Base-by-base conservation (phyloP, 352 stramenopile genomes). In the Vaucheria bursata region DNA sequence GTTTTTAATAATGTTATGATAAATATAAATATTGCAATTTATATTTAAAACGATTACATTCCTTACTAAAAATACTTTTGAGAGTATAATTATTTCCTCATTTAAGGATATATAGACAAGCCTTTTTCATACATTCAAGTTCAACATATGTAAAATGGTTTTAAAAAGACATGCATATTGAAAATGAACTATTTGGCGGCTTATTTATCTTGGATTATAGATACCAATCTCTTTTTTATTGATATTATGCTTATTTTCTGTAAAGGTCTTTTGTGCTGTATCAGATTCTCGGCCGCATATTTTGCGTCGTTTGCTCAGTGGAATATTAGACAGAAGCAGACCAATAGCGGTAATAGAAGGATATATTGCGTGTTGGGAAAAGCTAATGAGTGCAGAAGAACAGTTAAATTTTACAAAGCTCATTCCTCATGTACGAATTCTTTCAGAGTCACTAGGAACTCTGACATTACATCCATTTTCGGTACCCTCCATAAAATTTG, bases 291-390 rank as follows among this genome's bases (percentile, higher is more conserved):
- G 77, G 45, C 77, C 71, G 38, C 68, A 36, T 39, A 35, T 81
- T 25, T 65, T 81, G 33, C 68, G 71, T 34, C 31, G 32, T n/a
- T 40, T 81, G 70, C 34, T 81, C 35, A 45, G 52, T 32, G 77
- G 66, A n/a, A 18, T 81, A 32, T 59, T 79, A 25, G 76, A 81
- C 49, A 32, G 76, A 39, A 79, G 8, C 33, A 59, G 72, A 25
- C 45, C 68, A 38, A 45, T 49, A 4, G 37, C 52, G 39, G 52
- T 70, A 39, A 50, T 50, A 40, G 69, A 50, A 52, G 35, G 49
- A 64, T 81, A 81, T 33, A 50, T 81, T 37, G 33, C 38, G 36
- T 39, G 64, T 32, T 81, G 76, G 76, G 76, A 81, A 33, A 52
- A 50, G 69, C 49, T 81, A 39, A 69, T 81, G 76, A 72, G 52